Conservation (phyloP, 495 filamentous ascomycete species). For the Daldinia loculata region DNA sequence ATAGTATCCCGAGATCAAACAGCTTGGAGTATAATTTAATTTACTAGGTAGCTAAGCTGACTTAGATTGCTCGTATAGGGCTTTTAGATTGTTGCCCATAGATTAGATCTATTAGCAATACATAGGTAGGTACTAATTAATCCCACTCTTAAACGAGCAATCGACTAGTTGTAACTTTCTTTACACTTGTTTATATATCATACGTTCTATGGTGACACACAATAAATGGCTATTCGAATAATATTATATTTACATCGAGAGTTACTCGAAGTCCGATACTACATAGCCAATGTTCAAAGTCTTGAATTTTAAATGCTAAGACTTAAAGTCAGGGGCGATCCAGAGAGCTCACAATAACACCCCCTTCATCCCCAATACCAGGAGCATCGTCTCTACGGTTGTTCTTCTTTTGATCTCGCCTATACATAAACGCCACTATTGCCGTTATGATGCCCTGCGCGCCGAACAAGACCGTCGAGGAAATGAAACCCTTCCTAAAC, state of each 20-base stretch:
- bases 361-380: conserved; percentile 24
- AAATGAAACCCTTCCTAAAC: conserved; percentile 52
- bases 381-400: background rate
- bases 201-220: background rate
- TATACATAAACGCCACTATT: conserved; percentile 40
- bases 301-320: background rate
- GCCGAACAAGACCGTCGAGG: conserved; percentile 35
- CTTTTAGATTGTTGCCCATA: too few relatives aligned
- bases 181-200: background rate
- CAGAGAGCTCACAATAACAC: conserved; percentile 13
- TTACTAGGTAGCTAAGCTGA: background rate
- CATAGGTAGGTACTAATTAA: too few relatives aligned
- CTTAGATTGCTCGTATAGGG: too few relatives aligned
- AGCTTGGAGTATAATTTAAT: background rate
- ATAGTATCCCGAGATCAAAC: background rate
- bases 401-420: conserved; percentile 36
- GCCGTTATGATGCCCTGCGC: conserved; percentile 45
- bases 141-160: background rate
- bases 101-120: background rate
- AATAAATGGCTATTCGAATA: background rate
- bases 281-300: background rate
- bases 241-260: background rate
- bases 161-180: background rate
- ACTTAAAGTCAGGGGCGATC: background rate
- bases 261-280: background rate